Evolutionary conservation across 371 early-diverging fungal genomes (phyloP), one percentile per base, ranked within the genome.

Genomic region (Mortierella sp.): DNA sequence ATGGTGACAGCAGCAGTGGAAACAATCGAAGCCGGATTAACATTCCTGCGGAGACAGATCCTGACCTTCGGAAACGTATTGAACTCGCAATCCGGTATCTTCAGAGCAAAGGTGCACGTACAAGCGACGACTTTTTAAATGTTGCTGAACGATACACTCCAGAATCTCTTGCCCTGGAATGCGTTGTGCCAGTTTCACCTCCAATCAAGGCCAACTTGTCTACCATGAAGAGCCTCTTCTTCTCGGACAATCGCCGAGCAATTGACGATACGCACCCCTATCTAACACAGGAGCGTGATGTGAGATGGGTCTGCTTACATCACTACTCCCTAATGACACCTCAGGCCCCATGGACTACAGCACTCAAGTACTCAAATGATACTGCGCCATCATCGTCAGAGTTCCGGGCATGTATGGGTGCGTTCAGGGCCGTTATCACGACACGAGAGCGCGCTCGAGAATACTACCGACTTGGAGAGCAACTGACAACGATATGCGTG

Each of bases 401-500:
- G 28, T 72, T 57, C 54, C 25, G 47, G 2, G 40, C 49, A 8
- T 57, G 52, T 37, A 37, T 54, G 45, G 72, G 66, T 8, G 66
- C 72, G 2, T 60, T 71, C 51, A 48, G 61, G 3, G 56, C 50
- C 1, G 54, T 57, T 4, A 28, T 72, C 40, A 72, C 50, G 43
- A 61, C 56, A 25, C 65, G 44, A 0, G 62, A 57, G 17, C 40
- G 53, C 13, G 66, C 61, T 2, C 31, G 57, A 10, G 56, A 57
- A 10, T 72, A 29, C 22, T 72, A 61, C 31, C 46, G 43, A n/a
- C 47, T 72, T n/a, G 72, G 66, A 5, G 48, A 56, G 16, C 52
- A 53, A 31, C 25, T 72, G 45, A 61, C 61, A 13, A 59, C 53
- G 10, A 45, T 57, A 0, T 57, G 60, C 6, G 54, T 54, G 21